Evolutionary conservation across 2,329 filamentous ascomycete genomes (phyloP).

Genomic region (Curvularia hawaiiensis): DNA sequence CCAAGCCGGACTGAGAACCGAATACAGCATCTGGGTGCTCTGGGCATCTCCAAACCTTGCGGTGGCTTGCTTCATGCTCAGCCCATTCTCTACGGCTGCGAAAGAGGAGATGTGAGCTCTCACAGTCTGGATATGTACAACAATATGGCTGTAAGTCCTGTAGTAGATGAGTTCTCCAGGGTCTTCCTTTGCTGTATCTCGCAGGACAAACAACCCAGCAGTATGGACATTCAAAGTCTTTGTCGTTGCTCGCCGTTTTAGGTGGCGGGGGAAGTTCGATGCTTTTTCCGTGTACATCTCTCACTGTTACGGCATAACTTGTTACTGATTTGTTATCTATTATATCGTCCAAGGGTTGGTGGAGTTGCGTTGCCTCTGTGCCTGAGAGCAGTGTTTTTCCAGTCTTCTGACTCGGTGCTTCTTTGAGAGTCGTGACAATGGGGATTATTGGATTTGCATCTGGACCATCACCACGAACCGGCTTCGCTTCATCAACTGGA

Average conservation of each 20-base stretch:
- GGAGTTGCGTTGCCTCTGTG: constrained; percentile 45
- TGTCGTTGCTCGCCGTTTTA: constrained; percentile 36
- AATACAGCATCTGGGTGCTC: constrained; percentile 41
- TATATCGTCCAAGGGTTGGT: constrained; percentile 45
- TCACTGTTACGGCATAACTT: constrained; percentile 44
- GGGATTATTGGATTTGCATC: constrained; percentile 15
- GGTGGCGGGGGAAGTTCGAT: constrained; percentile 44
- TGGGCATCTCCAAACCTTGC: constrained; percentile 46
- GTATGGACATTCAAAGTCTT: constrained; percentile 48
- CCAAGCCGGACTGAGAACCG: constrained; percentile 28
- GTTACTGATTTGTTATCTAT: constrained; percentile 45
- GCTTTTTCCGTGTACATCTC: constrained; percentile 41
- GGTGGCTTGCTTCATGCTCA: constrained; percentile 46
- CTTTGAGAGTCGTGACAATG: constrained; percentile 13
- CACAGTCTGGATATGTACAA: constrained; percentile 44
- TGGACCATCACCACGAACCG: constrained; percentile 20
- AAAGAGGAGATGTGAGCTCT: constrained; percentile 37
- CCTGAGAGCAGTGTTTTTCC: constrained; percentile 44
- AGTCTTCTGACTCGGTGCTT: constrained; percentile 39
- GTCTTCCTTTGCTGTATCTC: constrained; percentile 40
- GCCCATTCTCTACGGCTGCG: constrained; percentile 46
- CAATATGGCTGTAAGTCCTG: constrained; percentile 47
- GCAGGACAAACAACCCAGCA: constrained; percentile 48
- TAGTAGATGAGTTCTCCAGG: constrained; percentile 45
- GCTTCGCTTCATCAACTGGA: constrained; percentile 9